phyloP scores from a whole-genome alignment of 106 monocot species.

The Platanthera zijinensis region DNA sequence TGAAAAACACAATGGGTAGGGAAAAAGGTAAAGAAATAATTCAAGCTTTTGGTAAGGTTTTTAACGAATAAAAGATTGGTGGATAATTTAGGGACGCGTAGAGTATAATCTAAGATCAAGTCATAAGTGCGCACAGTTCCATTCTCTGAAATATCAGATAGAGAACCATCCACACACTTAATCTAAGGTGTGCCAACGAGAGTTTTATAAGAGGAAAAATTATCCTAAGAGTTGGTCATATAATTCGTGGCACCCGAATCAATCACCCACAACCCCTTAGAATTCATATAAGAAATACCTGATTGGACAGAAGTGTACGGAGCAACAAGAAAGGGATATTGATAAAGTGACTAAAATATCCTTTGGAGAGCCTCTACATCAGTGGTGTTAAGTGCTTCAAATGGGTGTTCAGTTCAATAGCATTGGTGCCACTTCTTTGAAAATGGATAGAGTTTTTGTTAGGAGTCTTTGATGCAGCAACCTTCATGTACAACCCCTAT shows the following conservation, averaged over 20 bases:
- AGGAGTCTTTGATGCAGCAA: not conserved
- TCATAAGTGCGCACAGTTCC: not conserved
- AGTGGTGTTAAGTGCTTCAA: not conserved
- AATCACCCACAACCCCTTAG: not conserved
- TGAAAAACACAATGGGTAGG: not conserved
- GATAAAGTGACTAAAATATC: not conserved
- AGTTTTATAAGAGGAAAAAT: not conserved
- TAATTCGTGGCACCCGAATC: not conserved
- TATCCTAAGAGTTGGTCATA: not conserved
- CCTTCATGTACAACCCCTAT: not conserved
- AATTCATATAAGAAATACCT: not conserved
- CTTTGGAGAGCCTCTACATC: not conserved
- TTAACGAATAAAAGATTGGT: not conserved
- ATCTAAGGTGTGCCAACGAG: not conserved
- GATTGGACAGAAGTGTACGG: not conserved
- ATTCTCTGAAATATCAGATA: not conserved
- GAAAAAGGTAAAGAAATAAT: not conserved
- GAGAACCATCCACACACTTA: not conserved
- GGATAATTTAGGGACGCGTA: not conserved
- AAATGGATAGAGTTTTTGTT: not conserved
- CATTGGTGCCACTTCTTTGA: not conserved
- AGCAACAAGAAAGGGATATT: not conserved
- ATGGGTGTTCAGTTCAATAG: not conserved
- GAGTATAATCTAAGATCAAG: not conserved
- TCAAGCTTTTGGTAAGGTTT: not conserved